phyloP scores from a whole-genome alignment of 805 yeast species.

The Maudiozyma serrabonitensis region DNA sequence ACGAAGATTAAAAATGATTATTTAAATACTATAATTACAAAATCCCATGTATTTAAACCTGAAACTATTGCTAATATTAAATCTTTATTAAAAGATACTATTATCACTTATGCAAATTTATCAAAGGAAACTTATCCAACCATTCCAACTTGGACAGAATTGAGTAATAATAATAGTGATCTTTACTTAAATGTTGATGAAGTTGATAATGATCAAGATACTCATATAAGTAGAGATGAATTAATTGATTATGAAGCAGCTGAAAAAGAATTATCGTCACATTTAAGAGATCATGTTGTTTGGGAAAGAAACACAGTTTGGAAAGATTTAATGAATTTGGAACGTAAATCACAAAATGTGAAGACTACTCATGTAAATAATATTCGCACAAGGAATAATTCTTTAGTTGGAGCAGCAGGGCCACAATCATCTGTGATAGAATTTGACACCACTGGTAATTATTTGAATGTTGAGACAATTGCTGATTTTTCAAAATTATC shows the following conservation, averaged over 20 bases:
- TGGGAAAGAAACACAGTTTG: constrained; percentile 98
- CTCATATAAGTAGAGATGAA: neutral
- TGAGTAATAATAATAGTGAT: neutral
- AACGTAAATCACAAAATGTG: constrained; percentile 77
- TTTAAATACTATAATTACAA: constrained; percentile 36
- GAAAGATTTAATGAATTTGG: constrained; percentile 91
- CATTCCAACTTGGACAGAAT: neutral
- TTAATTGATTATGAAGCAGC: constrained; percentile 28
- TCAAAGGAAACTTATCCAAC: constrained; percentile 11
- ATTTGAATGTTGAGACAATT: constrained; percentile 6
- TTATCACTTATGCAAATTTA: constrained; percentile 46
- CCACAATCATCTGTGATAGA: neutral
- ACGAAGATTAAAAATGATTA: constrained; percentile 53
- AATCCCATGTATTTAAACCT: constrained; percentile 46
- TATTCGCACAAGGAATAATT: constrained; percentile 1
- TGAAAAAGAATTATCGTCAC: constrained; percentile 38
- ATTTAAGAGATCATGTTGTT: constrained; percentile 83
- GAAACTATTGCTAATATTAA: constrained; percentile 42
- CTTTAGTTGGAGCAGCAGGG: neutral
- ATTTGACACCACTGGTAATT: neutral
- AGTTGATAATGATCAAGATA: neutral
- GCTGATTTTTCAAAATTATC: constrained; percentile 11
- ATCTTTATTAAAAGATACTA: constrained; percentile 41
- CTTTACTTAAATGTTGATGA: neutral
- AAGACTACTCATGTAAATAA: constrained; percentile 18